Conservation (phyloP, 805 yeast genomes). For the Scheffersomyces spartinae region DNA sequence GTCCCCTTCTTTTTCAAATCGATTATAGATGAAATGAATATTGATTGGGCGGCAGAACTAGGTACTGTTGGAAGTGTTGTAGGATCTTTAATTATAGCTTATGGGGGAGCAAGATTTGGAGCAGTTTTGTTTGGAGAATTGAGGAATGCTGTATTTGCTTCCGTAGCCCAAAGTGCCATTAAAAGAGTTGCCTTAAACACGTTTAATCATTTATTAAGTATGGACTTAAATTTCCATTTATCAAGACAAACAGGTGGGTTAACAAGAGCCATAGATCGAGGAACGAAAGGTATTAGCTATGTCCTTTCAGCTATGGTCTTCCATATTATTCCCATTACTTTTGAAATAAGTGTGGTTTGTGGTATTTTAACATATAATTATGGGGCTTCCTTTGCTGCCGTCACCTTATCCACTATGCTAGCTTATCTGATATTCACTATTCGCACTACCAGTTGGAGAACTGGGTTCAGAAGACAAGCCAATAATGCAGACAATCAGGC, state of each 20-base stretch:
- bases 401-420: conserved; percentile 80
- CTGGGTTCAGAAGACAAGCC: conserved; percentile 76
- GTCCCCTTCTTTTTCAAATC: conserved; percentile 88
- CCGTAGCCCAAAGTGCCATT: conserved; percentile 91
- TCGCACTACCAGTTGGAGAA: conserved; percentile 92
- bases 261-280: conserved; percentile 93
- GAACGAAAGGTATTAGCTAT: conserved; percentile 93
- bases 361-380: conserved; percentile 90
- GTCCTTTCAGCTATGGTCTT: conserved; percentile 95
- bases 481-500: conserved; percentile 91
- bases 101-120: conserved; percentile 91
- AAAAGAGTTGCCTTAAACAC: conserved; percentile 82
- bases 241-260: conserved; percentile 92
- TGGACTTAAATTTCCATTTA: conserved; percentile 85
- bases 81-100: conserved; percentile 60
- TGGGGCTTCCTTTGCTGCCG: conserved; percentile 80
- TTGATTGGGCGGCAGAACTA: conserved; percentile 63
- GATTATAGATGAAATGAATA: conserved; percentile 85
- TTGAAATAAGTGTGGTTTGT: conserved; percentile 87
- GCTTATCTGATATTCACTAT: conserved; percentile 82
- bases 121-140: conserved; percentile 91
- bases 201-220: conserved; percentile 66
- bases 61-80: conserved; percentile 61
- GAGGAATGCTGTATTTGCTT: conserved; percentile 90
- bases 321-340: conserved; percentile 85